Evolutionary conservation across 805 yeast genomes (phyloP), one percentile per base, ranked within the genome.

Genomic region (Cyberlindnera xylosilytica): DNA sequence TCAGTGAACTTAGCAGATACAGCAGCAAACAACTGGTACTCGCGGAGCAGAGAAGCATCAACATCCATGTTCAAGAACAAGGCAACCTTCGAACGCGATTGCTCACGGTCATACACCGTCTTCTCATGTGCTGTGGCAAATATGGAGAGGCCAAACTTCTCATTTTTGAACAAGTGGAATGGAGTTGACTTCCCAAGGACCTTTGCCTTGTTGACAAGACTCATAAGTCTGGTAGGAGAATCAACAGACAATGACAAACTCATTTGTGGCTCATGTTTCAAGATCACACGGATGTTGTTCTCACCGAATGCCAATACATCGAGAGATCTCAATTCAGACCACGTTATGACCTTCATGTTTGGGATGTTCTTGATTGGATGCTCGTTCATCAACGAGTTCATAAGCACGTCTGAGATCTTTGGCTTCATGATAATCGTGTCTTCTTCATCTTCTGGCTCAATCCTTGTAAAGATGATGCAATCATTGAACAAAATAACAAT

Each of bases 361-460:
- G 97, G 97, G 15, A 89, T 64, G 30, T 75, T 69, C 50, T 44
- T 74, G 64, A 91, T 70, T 0, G 96, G 93, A 19, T 81, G 82
- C 54, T 87, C 95, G 58, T 91, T 91, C 23, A 86, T 78, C 57
- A 91, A 69, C 0, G 97, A 87, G 56, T 90, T 95, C 95, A 90
- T 87, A 45, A 91, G 65, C 36, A 87, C 72, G 60, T 89, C 96
- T 0, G 96, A 74, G 12, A 85, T 69, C 3, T 83, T 72, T 2
- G 93, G 85, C 35, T 66, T 63, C 32, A 58, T 51, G 7, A 46
- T 41, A 6, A 36, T 34, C 2, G 41, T 34, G 32, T 57, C 60
- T 1, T 32, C 44, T 4, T 43, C 46, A 38, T 59, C 52, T 31
- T 60, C 62, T 9, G 49, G 38, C 15, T 62, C 60, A 33, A 84